These are phyloP conservation scores for Boletus mariae DNA, from an alignment of 1,284 basidiomycete species.

Conservation along the genomic window DNA sequence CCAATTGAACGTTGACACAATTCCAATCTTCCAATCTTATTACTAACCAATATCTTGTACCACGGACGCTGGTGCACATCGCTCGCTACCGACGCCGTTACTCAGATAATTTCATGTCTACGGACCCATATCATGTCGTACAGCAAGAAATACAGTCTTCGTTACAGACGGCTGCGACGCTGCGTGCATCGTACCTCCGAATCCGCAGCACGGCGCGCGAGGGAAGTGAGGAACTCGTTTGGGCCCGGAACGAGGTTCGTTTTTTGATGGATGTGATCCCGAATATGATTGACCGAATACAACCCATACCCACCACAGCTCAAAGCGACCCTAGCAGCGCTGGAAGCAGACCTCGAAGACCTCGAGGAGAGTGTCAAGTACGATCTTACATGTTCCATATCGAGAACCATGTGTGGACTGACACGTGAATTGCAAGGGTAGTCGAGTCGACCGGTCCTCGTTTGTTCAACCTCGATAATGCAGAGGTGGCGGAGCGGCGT, in stretches of 20 bases:
- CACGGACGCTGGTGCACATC: neutral
- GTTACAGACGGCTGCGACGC: constrained; percentile 62
- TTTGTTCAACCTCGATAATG: constrained; percentile 76
- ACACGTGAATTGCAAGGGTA: constrained; percentile 45
- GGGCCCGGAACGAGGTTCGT: constrained; percentile 69
- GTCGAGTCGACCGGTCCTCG: constrained; percentile 79
- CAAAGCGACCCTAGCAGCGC: constrained; percentile 65
- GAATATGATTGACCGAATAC: neutral
- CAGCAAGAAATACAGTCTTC: constrained; percentile 73
- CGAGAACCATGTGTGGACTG: constrained; percentile 2
- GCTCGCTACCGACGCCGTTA: neutral
- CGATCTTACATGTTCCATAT: constrained; percentile 15
- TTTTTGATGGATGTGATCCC: neutral
- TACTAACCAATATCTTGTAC: neutral
- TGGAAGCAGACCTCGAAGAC: constrained; percentile 85
- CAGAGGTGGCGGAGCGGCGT: constrained; percentile 69
- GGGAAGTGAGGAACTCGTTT: constrained; percentile 70
- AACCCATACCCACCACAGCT: constrained; percentile 42
- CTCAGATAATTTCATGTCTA: constrained; percentile 47
- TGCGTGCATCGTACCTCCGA: constrained; percentile 71
- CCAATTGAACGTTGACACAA: neutral
- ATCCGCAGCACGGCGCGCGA: constrained; percentile 67
- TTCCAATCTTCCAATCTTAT: no score
- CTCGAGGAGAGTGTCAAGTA: constrained; percentile 85
- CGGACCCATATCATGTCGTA: constrained; percentile 78